phyloP scores from a whole-genome alignment of 2,329 filamentous ascomycete genomes.

The Phialophora tarda region DNA sequence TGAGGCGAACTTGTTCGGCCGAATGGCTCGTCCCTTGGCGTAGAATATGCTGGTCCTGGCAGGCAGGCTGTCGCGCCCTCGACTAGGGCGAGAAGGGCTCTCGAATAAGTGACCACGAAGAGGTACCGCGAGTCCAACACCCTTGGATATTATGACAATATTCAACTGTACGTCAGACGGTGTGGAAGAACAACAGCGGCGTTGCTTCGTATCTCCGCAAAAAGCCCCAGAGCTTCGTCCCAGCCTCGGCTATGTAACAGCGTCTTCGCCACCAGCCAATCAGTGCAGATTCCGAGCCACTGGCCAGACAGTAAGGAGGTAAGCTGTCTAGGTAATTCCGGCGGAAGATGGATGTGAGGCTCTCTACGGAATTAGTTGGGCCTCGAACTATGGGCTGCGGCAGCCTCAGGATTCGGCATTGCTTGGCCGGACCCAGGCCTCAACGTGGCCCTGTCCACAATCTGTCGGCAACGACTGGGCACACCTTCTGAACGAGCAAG shows the following conservation, averaged over 20 bases:
- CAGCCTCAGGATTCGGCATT: no score
- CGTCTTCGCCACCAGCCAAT: neutral
- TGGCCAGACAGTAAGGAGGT: no score
- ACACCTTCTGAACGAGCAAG: no score
- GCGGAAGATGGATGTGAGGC: no score
- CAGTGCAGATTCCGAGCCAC: neutral
- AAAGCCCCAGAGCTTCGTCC: neutral
- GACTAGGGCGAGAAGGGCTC: neutral
- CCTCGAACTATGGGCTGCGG: no score
- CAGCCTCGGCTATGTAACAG: neutral
- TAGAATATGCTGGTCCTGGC: neutral
- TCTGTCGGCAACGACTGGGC: no score
- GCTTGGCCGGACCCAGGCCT: no score
- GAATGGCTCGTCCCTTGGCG: neutral
- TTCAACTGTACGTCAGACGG: neutral
- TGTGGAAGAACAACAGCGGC: neutral
- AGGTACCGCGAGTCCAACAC: neutral
- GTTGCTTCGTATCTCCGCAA: neutral
- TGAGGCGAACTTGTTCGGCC: neutral
- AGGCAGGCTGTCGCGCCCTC: neutral
- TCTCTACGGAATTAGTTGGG: no score
- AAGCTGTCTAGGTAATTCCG: no score
- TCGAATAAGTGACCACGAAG: neutral
- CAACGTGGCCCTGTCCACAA: no score
- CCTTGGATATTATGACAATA: neutral